Evolutionary conservation across 306 rosid species (phyloP), one percentile per base, ranked within the genome.

Genomic region (cucumber (Cucumis sativus)): DNA sequence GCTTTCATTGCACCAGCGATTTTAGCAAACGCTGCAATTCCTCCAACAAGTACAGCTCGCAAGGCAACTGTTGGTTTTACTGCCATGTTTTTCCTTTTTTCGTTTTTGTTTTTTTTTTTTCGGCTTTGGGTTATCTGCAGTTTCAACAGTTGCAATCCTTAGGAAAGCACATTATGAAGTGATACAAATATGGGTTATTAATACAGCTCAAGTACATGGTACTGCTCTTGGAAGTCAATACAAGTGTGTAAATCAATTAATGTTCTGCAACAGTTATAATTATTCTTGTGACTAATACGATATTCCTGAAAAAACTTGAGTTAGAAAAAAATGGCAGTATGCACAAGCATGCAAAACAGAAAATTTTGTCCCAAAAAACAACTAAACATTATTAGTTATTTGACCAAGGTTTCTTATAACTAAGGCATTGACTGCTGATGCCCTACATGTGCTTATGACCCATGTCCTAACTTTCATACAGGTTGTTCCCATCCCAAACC

Each of bases 1-100:
- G 98, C 98, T 81, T 93, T 93, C 93, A 88, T 81, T 13, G 49
- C 96, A 33, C 88, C 86, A 10, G 89, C 96, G 80, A 91, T 71
- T 81, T 91, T 91, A 11, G 97, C 98, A 80, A 93, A 91, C 58
- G 91, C 96, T 13, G 98, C 97, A 72, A 93, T 77, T 66, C 98
- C 97, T 81, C 98, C 96, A 41, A 91, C 96, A 59, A 93, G 87
- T 21, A 87, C 60, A 54, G 97, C 98, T 75, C 98, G 86, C 55
- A 93, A 78, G 17, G 93, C 98, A 82, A 93, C 96, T 25, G 96
- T 89, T 23, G 98, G 98, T 78, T 91, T 93, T 74, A 89, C 75
- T 11, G 74, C 89, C 98, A 91, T 91, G 56, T 57, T 74, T 39
- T 33, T 33, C 4, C 5, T 33, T 33, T 33, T 33, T 33, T 33